A percentile compares a stretch with the other conserved stretches of the same genome.
phyloP scores from a whole-genome alignment of 192 early-diverging fungal genomes.

The Powellomyces hirtus region DNA sequence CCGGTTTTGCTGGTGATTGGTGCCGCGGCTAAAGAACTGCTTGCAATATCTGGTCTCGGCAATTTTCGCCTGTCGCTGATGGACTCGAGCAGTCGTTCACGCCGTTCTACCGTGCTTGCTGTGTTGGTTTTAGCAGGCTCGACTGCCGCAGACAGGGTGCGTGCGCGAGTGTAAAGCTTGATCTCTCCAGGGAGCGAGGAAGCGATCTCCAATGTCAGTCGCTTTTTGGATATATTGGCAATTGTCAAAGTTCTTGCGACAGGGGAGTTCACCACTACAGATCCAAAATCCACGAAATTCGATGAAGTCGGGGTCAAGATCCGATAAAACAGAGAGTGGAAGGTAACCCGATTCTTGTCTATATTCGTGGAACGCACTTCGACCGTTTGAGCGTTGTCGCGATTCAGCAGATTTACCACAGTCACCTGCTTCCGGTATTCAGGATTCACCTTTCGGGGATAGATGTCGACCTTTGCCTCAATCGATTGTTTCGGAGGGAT shows the following conservation, averaged over 20 bases:
- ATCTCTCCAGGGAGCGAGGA: constrained; percentile 51
- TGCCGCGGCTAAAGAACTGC: background rate
- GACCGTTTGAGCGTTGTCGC: constrained; percentile 85
- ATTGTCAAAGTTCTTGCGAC: constrained; percentile 76
- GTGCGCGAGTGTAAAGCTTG: constrained; percentile 32
- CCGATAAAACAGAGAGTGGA: constrained; percentile 94
- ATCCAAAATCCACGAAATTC: constrained; percentile 95
- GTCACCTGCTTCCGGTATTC: constrained; percentile 97
- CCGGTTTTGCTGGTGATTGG: background rate
- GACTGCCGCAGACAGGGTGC: background rate
- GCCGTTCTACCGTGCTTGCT: constrained; percentile 30
- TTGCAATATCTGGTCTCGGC: constrained; percentile 6
- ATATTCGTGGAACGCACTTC: constrained; percentile 92
- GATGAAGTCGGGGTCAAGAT: constrained; percentile 80
- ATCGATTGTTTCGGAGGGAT: constrained; percentile 77
- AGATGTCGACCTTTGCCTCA: constrained; percentile 88
- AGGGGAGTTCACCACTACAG: constrained; percentile 78
- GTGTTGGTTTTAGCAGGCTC: constrained; percentile 3
- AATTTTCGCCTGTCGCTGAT: constrained; percentile 40
- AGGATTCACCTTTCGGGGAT: constrained; percentile 96
- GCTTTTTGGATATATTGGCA: constrained; percentile 73
- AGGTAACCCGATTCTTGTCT: constrained; percentile 94
- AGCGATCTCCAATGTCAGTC: constrained; percentile 41
- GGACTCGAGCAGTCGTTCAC: constrained; percentile 46
- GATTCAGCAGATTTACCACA: constrained; percentile 84